Evolutionary conservation across 495 filamentous ascomycete genomes (phyloP), one percentile per base, ranked within the genome.

Genomic region (Penicillium egyptiacum): DNA sequence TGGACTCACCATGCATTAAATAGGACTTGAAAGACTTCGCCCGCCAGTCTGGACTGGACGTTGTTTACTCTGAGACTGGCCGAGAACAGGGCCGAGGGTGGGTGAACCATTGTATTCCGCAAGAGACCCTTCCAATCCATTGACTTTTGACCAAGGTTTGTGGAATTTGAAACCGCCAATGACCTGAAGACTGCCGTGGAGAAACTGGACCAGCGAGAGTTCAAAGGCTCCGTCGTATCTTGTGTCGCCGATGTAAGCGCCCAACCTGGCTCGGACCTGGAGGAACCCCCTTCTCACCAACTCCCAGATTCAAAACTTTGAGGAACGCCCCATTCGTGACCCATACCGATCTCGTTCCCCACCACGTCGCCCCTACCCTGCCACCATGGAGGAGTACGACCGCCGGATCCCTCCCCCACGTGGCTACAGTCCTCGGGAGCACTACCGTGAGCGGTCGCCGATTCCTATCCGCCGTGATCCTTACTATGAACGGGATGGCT

Each of bases 21-120:
- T 77, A 99, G 94, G 95, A 99, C 74, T 84, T 99, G 41, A 99
- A 99, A 90, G 94, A 99, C 75, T 99, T 98, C 72, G 95, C 94
- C 56, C 93, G 94, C 68, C 89, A 92, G 70, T 95, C 92, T 75
- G 91, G 91, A 69, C 84, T 95, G 73, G 95, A 98, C 72, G 94
- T 99, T 62, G 94, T 99, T 58, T 99, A 96, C 70, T 96, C 92
- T 50, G 94, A 99, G 78, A 92, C 95, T 26, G 88, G 87, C 70
- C 91, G 94, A 67, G 94, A 96, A 63, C 89, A 88, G 74, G 91
- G 92, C 59, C 89, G 87, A 84, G 94, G 94, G 95, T 98, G 74
- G 75, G 91, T 81, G 58, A 44, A 53, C 30, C 42, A 58, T 53
- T 44, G 33, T 37, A 55, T 54, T 22, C 25, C 57, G 28, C 47